Evolutionary conservation across 306 rosid species (phyloP).

Genomic region (Lagenaria siceraria): DNA sequence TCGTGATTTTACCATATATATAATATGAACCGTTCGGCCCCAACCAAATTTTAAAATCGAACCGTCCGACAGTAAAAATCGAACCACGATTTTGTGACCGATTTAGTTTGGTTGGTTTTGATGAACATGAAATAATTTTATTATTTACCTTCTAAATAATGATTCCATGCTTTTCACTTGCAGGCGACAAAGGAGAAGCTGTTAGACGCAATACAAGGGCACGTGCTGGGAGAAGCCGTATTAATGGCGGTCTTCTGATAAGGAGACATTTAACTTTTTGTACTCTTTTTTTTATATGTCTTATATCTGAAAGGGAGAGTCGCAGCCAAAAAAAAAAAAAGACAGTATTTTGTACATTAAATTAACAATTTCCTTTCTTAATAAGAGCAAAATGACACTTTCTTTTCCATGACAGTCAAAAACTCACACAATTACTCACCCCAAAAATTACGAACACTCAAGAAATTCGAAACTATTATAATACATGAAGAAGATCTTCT

Average conservation of each 20-base stretch:
- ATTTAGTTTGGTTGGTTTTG: too few species aligned
- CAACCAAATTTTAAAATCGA: too few species aligned
- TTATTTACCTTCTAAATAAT: too few species aligned
- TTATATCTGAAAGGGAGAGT: neutral
- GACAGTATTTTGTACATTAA: neutral
- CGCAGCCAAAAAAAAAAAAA: too few species aligned
- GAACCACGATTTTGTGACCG: too few species aligned
- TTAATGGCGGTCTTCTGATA: constrained; percentile 34
- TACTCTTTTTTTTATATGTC: neutral
- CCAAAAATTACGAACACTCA: neutral
- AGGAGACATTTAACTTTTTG: neutral
- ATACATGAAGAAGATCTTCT: neutral
- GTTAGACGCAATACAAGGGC: constrained; percentile 49
- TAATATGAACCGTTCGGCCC: too few species aligned
- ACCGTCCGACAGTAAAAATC: too few species aligned
- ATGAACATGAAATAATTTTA: too few species aligned
- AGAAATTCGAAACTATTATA: neutral
- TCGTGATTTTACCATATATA: too few species aligned
- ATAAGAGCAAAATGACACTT: neutral
- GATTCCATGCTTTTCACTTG: neutral
- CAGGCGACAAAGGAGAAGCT: constrained; percentile 70
- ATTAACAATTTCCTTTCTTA: neutral
- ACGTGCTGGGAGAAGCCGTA: constrained; percentile 55
- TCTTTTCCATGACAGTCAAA: neutral
- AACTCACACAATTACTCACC: neutral